Percentiles rank a stretch among this genome's conserved stretches.
Evolutionary conservation across 306 rosid genomes (phyloP).

Genomic region (Cicer pinnatifidum): DNA sequence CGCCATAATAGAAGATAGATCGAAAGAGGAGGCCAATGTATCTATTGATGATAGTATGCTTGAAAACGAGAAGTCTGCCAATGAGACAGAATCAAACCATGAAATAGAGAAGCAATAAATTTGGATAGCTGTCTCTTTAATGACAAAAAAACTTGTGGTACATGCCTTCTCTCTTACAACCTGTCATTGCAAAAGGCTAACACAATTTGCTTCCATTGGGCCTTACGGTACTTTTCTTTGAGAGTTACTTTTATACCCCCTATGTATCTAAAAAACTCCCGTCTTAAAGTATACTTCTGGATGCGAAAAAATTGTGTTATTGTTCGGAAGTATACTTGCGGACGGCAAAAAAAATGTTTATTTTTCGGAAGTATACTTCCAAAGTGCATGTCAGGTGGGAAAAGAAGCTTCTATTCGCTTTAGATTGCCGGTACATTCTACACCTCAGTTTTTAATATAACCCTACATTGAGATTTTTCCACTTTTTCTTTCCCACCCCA

Average conservation of each 20-base stretch:
- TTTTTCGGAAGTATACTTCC: too few relatives aligned
- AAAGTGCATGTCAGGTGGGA: too few relatives aligned
- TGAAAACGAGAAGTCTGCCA: constrained; percentile 41
- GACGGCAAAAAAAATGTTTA: too few relatives aligned
- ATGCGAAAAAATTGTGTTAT: too few relatives aligned
- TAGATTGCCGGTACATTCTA: constrained; percentile 41
- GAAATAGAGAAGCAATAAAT: constrained; percentile 50
- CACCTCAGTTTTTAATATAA: constrained; percentile 30
- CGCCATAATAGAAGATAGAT: constrained; percentile 44
- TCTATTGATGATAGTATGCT: constrained; percentile 42
- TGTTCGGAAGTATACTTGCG: too few relatives aligned
- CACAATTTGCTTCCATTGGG: constrained; percentile 37
- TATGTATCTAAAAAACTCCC: too few relatives aligned
- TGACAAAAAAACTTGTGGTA: constrained; percentile 38
- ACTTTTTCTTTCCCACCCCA: constrained; percentile 33
- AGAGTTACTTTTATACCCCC: too few relatives aligned
- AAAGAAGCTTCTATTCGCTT: background rate
- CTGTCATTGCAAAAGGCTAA: constrained; percentile 49
- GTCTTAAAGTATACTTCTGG: too few relatives aligned
- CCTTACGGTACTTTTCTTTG: constrained; percentile 31
- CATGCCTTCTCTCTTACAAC: constrained; percentile 43
- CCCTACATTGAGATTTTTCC: constrained; percentile 31
- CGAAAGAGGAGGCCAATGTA: constrained; percentile 49
- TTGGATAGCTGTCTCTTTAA: constrained; percentile 46
- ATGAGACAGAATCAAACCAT: constrained; percentile 47